phyloP scores from a whole-genome alignment of 257 asterid genomes.

The Solanum infundibuliforme region DNA sequence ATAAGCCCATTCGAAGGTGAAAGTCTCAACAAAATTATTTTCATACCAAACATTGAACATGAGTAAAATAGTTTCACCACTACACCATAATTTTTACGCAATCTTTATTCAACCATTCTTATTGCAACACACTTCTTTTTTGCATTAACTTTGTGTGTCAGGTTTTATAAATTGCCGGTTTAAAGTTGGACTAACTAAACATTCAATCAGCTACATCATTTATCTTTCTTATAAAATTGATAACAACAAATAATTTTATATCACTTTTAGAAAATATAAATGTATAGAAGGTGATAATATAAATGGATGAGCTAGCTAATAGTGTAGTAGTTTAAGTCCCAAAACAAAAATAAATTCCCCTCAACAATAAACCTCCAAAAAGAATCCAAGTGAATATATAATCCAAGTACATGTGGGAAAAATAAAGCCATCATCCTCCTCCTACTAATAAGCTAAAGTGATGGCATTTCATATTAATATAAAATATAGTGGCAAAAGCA shows the following conservation, averaged over 20 bases:
- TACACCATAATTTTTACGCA: no score
- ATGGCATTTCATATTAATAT: conserved; percentile 1
- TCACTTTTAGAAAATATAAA: no score
- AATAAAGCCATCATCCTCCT: conserved; percentile 5
- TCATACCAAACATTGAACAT: no score
- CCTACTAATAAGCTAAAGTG: conserved; percentile 9
- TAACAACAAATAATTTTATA: no score
- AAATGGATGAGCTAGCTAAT: neutral
- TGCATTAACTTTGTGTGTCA: neutral
- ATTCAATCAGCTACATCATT: no score
- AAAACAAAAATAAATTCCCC: conserved; percentile 19
- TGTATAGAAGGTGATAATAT: no score
- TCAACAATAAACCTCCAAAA: conserved; percentile 22
- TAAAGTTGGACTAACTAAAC: no score
- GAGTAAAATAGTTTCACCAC: no score
- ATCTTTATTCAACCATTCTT: neutral
- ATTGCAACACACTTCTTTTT: neutral
- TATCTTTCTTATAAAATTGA: no score
- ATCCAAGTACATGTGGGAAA: conserved; percentile 13
- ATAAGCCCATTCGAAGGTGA: no score
- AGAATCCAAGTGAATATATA: conserved; percentile 54
- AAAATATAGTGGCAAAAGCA: neutral
- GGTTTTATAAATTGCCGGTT: no score
- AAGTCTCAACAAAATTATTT: no score
- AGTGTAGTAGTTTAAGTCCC: neutral